A percentile compares a stretch with the other conserved stretches of the same genome.
Conservation (phyloP, 805 yeast species). For the Pichia paraexigua region DNA sequence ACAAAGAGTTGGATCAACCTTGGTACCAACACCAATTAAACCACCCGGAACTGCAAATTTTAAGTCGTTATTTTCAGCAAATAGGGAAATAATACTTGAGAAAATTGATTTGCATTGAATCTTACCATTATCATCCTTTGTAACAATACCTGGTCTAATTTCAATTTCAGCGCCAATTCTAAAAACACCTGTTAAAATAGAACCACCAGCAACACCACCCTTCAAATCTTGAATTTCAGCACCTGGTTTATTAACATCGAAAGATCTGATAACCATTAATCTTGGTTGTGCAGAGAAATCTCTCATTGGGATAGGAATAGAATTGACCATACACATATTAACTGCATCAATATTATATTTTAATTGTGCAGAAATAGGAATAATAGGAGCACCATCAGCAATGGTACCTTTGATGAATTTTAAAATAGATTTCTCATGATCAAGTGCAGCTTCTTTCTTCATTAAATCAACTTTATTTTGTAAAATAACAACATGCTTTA, state of each 20-base stretch:
- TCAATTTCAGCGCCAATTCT: constrained; percentile 97
- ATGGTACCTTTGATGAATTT: constrained; percentile 95
- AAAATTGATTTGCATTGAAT: constrained; percentile 94
- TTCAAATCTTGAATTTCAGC: constrained; percentile 92
- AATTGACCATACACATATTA: constrained; percentile 89
- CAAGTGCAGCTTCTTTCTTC: constrained; percentile 94
- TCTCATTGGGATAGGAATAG: constrained; percentile 93
- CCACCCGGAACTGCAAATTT: constrained; percentile 99
- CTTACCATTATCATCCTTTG: constrained; percentile 81
- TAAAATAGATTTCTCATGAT: constrained; percentile 87
- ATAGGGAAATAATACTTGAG: constrained; percentile 86
- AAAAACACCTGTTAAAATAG: constrained; percentile 94
- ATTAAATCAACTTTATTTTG: constrained; percentile 98
- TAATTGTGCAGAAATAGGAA: constrained; percentile 97
- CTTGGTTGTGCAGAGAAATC: constrained; percentile 92
- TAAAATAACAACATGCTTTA: constrained; percentile 89
- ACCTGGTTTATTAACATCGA: constrained; percentile 99
- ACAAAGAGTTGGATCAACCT: constrained; percentile 97
- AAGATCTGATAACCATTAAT: constrained; percentile 93
- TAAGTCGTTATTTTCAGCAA: constrained; percentile 96
- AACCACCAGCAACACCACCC: constrained; percentile 99
- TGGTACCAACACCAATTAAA: constrained; percentile 98
- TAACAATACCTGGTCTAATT: constrained; percentile 98
- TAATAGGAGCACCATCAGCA: constrained; percentile 98
- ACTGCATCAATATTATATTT: constrained; percentile 98